Conservation (phyloP, 2,329 filamentous ascomycete genomes). For the Hypoxylon sp. region DNA sequence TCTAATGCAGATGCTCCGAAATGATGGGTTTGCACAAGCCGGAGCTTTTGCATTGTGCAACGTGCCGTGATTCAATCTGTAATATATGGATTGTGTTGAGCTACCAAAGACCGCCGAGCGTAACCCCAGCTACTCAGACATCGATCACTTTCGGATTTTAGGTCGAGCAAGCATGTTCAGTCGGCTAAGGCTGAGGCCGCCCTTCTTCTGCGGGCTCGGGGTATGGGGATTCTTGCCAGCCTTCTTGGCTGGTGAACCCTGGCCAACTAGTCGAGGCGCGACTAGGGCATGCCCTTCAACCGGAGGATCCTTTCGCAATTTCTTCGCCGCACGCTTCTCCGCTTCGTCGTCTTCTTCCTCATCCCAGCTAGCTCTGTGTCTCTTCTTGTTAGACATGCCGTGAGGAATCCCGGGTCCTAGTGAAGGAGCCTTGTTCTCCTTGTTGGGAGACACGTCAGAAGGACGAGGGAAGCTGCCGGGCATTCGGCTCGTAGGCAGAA, state of each 20-base stretch:
- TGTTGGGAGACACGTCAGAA: conserved; percentile 46
- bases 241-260: conserved; percentile 54
- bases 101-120: conserved; percentile 2
- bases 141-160: conserved; percentile 65
- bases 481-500: conserved; percentile 60
- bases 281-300: conserved; percentile 66
- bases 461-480: conserved; percentile 66
- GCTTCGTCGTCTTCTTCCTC: conserved; percentile 66
- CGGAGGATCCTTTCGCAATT: conserved; percentile 62
- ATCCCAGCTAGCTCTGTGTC: conserved; percentile 68
- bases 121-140: background rate
- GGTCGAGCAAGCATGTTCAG: conserved; percentile 72
- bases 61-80: conserved; percentile 13
- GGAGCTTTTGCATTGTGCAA: background rate
- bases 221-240: conserved; percentile 43
- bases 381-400: conserved; percentile 75
- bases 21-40: conserved; percentile 15
- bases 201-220: conserved; percentile 63
- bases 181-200: conserved; percentile 67
- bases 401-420: conserved; percentile 63
- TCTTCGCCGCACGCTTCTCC: conserved; percentile 67
- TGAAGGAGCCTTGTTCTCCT: conserved; percentile 55
- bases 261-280: conserved; percentile 60
- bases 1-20: conserved; percentile 27
- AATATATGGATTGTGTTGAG: background rate